Base-by-base conservation (phyloP, 371 early-diverging fungal species). In the Parasitella parasitica region DNA sequence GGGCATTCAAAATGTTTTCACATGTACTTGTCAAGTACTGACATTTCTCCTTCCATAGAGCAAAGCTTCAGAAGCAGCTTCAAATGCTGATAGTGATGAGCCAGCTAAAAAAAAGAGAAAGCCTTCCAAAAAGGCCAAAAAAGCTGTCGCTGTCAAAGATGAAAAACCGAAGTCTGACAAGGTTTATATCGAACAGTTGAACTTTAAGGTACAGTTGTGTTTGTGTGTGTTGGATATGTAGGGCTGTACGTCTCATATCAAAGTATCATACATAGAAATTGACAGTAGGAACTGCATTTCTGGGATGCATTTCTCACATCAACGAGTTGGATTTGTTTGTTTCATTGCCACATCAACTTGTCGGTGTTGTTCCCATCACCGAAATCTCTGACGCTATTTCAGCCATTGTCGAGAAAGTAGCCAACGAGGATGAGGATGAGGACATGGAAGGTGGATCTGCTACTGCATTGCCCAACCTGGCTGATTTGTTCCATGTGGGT, bases 271-370 rank as follows among this genome's bases (percentile, higher is more conserved):
- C n/a, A 41, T 71, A 87, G 86, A 74, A 82, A 69, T 67, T 96
- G 50, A 78, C 81, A 18, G 85, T 88, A 41, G 96, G 94, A 4
- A 88, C 90, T 58, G 67, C 80, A 32, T 52, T 94, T 9, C 70
- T 95, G 36, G 96, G 95, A 35, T 89, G 88, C 70, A 82, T 97
- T 56, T 81, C 86, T 26, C 84, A 86, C 30, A 90, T 97, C 65
- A 86, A 86, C 61, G 91, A 94, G 24, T 82, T 94, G 27, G 91
- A 93, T 61, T 66, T 96, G 52, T 80, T 85, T 41, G 85, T 94
- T 20, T 76, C 90, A 6, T 83, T 94, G 43, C 93, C 95, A 18
- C 83, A 89, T 71, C 90, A 92, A 59, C 75, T 93, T 56, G 83
- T 77, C 0, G 95, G 93, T 57, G 85, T 75, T 66, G 86, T 94